Percentiles rank a stretch among this genome's conserved stretches.
Evolutionary conservation across 495 filamentous ascomycete species (phyloP).

Genomic region (Tuber melanosporum): DNA sequence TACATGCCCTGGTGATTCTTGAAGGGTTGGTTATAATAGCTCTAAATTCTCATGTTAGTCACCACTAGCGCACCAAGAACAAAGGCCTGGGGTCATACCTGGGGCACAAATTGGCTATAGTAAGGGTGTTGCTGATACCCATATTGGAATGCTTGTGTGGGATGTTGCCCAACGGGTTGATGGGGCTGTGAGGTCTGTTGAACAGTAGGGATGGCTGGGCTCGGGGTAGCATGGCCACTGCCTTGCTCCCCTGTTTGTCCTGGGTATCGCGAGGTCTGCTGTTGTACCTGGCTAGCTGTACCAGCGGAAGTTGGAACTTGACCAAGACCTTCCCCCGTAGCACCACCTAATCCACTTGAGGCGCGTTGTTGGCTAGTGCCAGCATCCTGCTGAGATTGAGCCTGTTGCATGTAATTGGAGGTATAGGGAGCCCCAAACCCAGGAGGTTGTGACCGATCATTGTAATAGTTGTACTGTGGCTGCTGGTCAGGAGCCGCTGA

Average conservation of each 20-base stretch:
- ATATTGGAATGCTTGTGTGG: conserved; percentile 35
- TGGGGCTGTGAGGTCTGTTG: conserved; percentile 46
- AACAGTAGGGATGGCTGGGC: conserved; percentile 65
- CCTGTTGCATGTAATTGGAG: conserved; percentile 54
- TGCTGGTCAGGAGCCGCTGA: conserved; percentile 58
- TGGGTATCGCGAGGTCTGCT: conserved; percentile 60
- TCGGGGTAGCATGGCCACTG: conserved; percentile 83
- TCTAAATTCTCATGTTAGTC: conserved; percentile 24
- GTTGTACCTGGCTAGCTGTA: conserved; percentile 48
- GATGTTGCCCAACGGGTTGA: conserved; percentile 39
- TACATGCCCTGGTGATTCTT: conserved; percentile 41
- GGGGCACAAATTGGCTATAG: conserved; percentile 40
- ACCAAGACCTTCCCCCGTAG: conserved; percentile 64
- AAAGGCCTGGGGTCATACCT: conserved; percentile 18
- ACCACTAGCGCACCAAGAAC: not conserved
- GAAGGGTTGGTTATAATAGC: conserved; percentile 38
- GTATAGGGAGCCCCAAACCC: conserved; percentile 56
- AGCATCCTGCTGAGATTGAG: conserved; percentile 65
- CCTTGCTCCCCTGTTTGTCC: conserved; percentile 61
- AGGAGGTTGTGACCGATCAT: conserved; percentile 40
- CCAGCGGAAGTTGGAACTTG: conserved; percentile 61
- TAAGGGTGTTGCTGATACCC: conserved; percentile 40
- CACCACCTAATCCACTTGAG: conserved; percentile 68
- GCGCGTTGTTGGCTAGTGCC: conserved; percentile 60
- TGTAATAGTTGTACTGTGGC: conserved; percentile 71